These are phyloP conservation scores for Rubia tinctorum DNA, from an alignment of 305 asterid genomes.

Conservation along the genomic window DNA sequence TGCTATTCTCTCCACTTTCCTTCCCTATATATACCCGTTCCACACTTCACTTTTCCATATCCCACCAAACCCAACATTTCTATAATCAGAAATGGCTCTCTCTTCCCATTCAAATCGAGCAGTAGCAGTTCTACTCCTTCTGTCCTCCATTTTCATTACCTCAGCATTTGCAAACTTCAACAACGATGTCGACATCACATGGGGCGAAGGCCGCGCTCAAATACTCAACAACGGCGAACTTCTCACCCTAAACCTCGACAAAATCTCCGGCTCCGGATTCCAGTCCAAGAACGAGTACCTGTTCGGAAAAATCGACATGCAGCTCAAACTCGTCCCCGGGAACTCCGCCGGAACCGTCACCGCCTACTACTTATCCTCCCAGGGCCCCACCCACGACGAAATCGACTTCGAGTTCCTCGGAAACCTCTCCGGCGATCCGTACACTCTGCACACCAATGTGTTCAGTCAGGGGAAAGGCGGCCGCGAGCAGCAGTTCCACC, in stretches of 20 bases:
- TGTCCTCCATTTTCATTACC: not conserved
- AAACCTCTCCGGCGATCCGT: too few species aligned
- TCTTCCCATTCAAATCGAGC: not conserved
- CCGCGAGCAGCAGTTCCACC: too few species aligned
- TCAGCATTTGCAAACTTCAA: not conserved
- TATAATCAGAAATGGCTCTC: not conserved
- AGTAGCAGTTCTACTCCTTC: not conserved
- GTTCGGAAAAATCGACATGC: conserved; percentile 29
- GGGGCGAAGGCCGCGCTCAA: conserved; percentile 52
- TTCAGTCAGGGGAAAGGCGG: too few species aligned
- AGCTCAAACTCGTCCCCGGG: conserved; percentile 49
- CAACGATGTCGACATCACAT: conserved; percentile 42
- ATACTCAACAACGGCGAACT: conserved; percentile 40
- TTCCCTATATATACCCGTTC: not conserved
- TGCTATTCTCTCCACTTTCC: not conserved
- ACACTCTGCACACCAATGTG: too few species aligned
- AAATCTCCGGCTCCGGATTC: conserved; percentile 47
- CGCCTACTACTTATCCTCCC: too few species aligned
- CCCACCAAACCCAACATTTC: not conserved
- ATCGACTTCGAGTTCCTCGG: too few species aligned
- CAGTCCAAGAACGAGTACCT: conserved; percentile 45
- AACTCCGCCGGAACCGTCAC: too few species aligned
- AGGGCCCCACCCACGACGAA: too few species aligned
- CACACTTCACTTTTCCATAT: not conserved
- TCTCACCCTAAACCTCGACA: conserved; percentile 41